phyloP scores from a whole-genome alignment of 2,329 filamentous ascomycete genomes.

The Monilinia fructigena region DNA sequence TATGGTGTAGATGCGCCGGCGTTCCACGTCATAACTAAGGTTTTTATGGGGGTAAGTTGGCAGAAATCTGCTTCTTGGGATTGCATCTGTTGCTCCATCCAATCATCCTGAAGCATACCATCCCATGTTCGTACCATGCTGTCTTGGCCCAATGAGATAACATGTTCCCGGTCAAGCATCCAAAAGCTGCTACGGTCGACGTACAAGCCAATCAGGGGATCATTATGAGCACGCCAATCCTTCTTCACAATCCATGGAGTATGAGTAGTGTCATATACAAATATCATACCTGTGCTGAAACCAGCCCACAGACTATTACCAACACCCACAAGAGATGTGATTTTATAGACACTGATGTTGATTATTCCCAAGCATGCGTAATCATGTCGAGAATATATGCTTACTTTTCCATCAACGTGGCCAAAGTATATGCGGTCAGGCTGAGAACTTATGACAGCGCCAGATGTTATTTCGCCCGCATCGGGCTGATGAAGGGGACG shows the following conservation, averaged over 20 bases:
- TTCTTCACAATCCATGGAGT: constrained; percentile 90
- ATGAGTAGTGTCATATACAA: constrained; percentile 80
- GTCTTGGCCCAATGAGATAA: constrained; percentile 84
- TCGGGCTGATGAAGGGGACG: constrained; percentile 68
- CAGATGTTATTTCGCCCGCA: constrained; percentile 84
- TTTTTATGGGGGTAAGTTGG: constrained; percentile 76
- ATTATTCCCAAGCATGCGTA: constrained; percentile 77
- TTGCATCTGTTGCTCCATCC: constrained; percentile 90
- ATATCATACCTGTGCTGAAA: constrained; percentile 91
- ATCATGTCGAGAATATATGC: constrained; percentile 76
- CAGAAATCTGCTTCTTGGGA: constrained; percentile 79
- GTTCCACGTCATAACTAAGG: constrained; percentile 91
- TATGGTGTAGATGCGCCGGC: constrained; percentile 93
- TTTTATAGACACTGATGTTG: constrained; percentile 91
- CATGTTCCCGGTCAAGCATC: constrained; percentile 78
- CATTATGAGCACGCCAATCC: constrained; percentile 84
- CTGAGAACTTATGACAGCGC: constrained; percentile 70
- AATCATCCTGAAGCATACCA: constrained; percentile 88
- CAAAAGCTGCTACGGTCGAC: constrained; percentile 81
- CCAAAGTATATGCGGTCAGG: constrained; percentile 84
- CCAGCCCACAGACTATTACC: constrained; percentile 87
- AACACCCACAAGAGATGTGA: constrained; percentile 79
- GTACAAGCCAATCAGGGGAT: constrained; percentile 73
- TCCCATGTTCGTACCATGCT: constrained; percentile 87
- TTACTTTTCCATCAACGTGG: constrained; percentile 90